Conservation (phyloP, 495 filamentous ascomycete genomes). For the Penicillium maclennaniae region DNA sequence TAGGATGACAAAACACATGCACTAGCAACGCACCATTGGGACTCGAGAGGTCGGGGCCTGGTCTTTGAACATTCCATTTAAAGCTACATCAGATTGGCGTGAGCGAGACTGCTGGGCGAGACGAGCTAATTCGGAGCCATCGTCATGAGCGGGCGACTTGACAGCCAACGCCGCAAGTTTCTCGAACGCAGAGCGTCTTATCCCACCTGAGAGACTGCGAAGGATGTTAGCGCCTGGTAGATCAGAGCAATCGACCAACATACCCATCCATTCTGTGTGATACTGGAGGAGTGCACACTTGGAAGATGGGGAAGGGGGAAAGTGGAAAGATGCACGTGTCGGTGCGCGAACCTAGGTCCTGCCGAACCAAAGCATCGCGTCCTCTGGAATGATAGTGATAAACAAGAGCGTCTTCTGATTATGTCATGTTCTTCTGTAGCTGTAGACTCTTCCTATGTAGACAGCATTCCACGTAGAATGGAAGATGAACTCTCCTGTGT, state of each 20-base stretch:
- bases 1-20: background rate
- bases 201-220: slow-evolving; percentile 37
- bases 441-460: too few species aligned
- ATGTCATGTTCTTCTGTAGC: background rate
- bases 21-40: slow-evolving; percentile 45
- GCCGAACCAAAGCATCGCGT: background rate
- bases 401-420: background rate
- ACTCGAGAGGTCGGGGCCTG: slow-evolving; percentile 42
- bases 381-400: background rate
- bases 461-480: background rate
- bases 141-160: slow-evolving; percentile 51
- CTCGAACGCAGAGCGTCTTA: slow-evolving; percentile 62
- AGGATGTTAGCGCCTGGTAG: background rate
- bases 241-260: background rate
- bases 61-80: slow-evolving; percentile 36
- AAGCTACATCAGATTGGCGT: slow-evolving; percentile 31
- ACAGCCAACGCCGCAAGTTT: slow-evolving; percentile 64
- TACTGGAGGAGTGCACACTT: background rate
- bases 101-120: slow-evolving; percentile 54
- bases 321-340: slow-evolving; percentile 18
- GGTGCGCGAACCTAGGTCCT: slow-evolving; percentile 15
- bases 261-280: slow-evolving; percentile 25
- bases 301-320: slow-evolving; percentile 1
- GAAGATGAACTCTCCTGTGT: background rate
- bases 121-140: slow-evolving; percentile 60